Conservation (phyloP, 306 rosid genomes). For the Dicorynia guianensis region DNA sequence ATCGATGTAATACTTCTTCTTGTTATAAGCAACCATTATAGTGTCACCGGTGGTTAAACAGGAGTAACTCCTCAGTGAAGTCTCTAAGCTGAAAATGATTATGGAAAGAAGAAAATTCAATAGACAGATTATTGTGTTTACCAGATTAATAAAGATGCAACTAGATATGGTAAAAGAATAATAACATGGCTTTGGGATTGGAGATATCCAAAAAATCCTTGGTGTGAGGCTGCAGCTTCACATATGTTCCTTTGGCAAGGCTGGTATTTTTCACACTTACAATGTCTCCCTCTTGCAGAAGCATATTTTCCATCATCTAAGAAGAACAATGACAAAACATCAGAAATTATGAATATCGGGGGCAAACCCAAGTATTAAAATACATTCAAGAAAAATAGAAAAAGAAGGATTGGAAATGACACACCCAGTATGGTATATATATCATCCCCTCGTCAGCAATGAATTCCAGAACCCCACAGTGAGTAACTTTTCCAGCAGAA, state of each 20-base stretch:
- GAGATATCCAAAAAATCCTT: slow-evolving; percentile 61
- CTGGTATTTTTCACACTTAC: slow-evolving; percentile 51
- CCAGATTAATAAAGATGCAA: not conserved
- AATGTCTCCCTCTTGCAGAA: slow-evolving; percentile 54
- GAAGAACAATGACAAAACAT: not conserved
- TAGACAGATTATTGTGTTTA: not conserved
- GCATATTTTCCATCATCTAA: slow-evolving; percentile 70
- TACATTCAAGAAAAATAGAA: not conserved
- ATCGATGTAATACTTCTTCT: slow-evolving; percentile 59
- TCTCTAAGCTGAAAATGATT: slow-evolving; percentile 55
- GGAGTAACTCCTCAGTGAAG: slow-evolving; percentile 62
- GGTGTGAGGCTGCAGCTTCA: slow-evolving; percentile 71
- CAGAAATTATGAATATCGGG: slow-evolving; percentile 20
- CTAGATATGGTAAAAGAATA: slow-evolving; percentile 12
- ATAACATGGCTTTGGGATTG: slow-evolving; percentile 65
- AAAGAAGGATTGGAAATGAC: not conserved
- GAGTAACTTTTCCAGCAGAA: slow-evolving; percentile 43
- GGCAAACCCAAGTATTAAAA: not conserved
- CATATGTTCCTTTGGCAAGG: slow-evolving; percentile 51
- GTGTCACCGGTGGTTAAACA: slow-evolving; percentile 70
- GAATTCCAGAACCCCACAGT: slow-evolving; percentile 68
- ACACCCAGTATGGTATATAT: slow-evolving; percentile 59
- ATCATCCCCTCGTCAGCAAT: slow-evolving; percentile 58
- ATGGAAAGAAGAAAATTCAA: slow-evolving; percentile 24
- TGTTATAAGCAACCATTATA: slow-evolving; percentile 62